Evolutionary conservation across 164 flowering plant species (phyloP), one percentile per base, ranked within the genome.

Genomic region (Umbilicus rupestris): DNA sequence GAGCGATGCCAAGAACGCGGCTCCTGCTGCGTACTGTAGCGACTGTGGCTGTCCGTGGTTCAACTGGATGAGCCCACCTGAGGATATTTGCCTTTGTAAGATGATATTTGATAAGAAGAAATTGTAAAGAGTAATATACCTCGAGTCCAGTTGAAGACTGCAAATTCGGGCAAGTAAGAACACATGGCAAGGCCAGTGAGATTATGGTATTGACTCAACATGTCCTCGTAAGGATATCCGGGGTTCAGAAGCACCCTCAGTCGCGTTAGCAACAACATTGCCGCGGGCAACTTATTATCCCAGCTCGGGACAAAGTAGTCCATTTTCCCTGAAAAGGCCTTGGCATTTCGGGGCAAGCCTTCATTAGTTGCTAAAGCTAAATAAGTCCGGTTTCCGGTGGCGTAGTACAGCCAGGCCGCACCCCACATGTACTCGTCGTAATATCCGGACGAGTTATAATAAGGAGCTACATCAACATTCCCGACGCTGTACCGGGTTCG

Each of bases 391-490:
- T 92, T 92, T 3, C 98, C 98, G 0, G 92, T 87, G 5, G 98
- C 92, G 52, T 84, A 92, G 72, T 78, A 89, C 71, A 92, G 45
- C 96, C 98, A 92, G 0, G 94, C 79, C 0, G 83, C 78, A 0
- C 89, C 87, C 98, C 98, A 92, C 84, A 92, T 84, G 80, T 80
- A 82, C 77, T 92, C 98, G 26, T 92, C 97, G 15, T 42, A 87
- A 75, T 82, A 85, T 17, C 84, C 84, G 0, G 86, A 78, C 4
- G 97, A 89, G 66, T 86, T 89, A 70, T 92, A 92, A 62, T 46
- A 84, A 0, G 70, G 70, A 14, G 75, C 86, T 8, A 82, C 78
- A 60, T 55, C 62, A 5, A 69, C 70, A 45, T 84, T 80, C 0
- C 81, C 86, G 0, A 68, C 50, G 46, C 80, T 73, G 39, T 87